Evolutionary conservation across 2,329 filamentous ascomycete genomes (phyloP), one percentile per base, ranked within the genome.

Genomic region (Aureobasidium lini): DNA sequence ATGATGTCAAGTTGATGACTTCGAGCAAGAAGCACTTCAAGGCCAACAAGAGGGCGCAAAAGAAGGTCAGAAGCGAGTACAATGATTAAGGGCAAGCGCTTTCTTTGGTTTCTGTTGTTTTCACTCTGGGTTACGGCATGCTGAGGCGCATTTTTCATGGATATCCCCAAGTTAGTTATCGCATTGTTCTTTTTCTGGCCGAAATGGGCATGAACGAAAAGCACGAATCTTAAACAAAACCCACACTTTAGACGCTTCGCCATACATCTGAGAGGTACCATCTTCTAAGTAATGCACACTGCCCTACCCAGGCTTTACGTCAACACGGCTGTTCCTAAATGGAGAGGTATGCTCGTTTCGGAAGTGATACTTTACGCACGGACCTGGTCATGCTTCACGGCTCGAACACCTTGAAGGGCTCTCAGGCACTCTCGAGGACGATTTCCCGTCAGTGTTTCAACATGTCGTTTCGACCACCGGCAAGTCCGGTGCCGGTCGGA

Each of bases 1-100:
- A 86, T 15, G 61, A 63, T 53, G 59, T 63, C 10, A 61, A 49
- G 39, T 59, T 60, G 60, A 49, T 56, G 23, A 28, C 39, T 60
- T 76, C 79, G 54, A 82, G 86, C 60, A 99, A 99, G 84, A 97
- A 96, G 78, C 94, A 99, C 75, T 94, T 90, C 74, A 95, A 95
- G 77, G 87, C 83, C n/a, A 84, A 85, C 42, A 81, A 83, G 63
- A 85, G 80, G 73, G 66, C 65, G 37, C 58, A 62, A 60, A 71
- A 71, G 65, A 69, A 70, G 64, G 60, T 63, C 15, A 60, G 62
- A 48, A 61, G 52, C 36, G 60, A 63, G 57, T 62, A 63, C 43
- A 44, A 32, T 39, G 37, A 43, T n/a, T 59, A 11, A 40, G 40
- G 13, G 39, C 11, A 9, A 6, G 23, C 32, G 18, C 40, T 18